These are phyloP conservation scores for Peronospora destructor DNA, from an alignment of 352 stramenopile species.

Conservation along the genomic window DNA sequence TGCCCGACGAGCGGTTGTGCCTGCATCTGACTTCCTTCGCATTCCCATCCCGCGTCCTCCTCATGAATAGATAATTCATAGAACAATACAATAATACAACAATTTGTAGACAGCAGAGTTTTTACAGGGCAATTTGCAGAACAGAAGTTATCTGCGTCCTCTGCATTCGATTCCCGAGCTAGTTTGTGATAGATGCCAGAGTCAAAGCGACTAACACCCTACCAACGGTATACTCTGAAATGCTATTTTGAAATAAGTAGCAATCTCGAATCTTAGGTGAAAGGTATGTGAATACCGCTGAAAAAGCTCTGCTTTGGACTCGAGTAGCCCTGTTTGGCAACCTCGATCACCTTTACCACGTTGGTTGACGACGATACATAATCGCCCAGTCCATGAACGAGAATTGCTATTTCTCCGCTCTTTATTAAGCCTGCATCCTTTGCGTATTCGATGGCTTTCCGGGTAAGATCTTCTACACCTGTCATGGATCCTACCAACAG, in stretches of 20 bases:
- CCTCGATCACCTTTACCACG: constrained; percentile 86
- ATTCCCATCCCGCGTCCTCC: constrained; percentile 58
- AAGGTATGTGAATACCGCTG: constrained; percentile 38
- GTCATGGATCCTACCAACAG: constrained; percentile 73
- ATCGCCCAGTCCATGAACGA: constrained; percentile 87
- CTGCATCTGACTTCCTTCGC: constrained; percentile 72
- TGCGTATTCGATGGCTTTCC: constrained; percentile 75
- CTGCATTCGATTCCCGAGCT: background rate
- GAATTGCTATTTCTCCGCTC: constrained; percentile 83
- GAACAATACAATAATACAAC: constrained; percentile 10
- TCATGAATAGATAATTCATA: constrained; percentile 29
- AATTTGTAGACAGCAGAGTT: constrained; percentile 4
- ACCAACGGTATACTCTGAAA: background rate
- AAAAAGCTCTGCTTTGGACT: constrained; percentile 64
- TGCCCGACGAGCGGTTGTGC: constrained; percentile 50
- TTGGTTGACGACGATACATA: constrained; percentile 76
- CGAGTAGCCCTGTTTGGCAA: constrained; percentile 53
- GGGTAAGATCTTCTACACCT: constrained; percentile 79
- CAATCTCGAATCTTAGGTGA: constrained; percentile 10
- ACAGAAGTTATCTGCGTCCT: background rate
- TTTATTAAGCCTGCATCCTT: constrained; percentile 78
- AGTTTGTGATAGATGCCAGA: background rate
- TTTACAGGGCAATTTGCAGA: background rate
- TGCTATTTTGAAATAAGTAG: background rate
- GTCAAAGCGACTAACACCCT: background rate